Base-by-base conservation (phyloP, 2,329 filamentous ascomycete genomes). In the Penicillium olsonii region DNA sequence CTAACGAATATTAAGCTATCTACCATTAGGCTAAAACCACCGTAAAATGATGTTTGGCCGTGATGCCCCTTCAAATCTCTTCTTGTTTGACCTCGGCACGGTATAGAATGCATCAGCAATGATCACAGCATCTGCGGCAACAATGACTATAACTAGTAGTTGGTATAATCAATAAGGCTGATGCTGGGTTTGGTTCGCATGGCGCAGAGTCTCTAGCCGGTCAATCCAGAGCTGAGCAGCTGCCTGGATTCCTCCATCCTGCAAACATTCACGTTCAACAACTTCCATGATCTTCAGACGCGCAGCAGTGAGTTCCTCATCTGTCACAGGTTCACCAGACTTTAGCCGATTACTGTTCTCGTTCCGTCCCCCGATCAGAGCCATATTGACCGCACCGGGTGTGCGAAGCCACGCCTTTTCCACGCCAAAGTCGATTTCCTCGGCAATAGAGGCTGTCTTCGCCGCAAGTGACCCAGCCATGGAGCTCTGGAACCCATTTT, bases 341-440 rank as follows among this genome's bases (percentile, higher is more conserved):
- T 3, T 11, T 4, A n/a, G n/a, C n/a, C n/a, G n/a, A n/a, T n/a
- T n/a, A n/a, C n/a, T n/a, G n/a, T n/a, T n/a, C n/a, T n/a, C n/a
- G n/a, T 24, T 45, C 22, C 15, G 49, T 41, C 29, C 80, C 4
- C 92, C 92, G 34, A 97, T 67, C 24, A 99, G 75, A 1, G 86
- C 90, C 15, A 86, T 84, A 69, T 97, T 97, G 54, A 94, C 79
- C 33, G 92, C 96, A 68, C 89, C 95, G 1, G 94, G 94, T 54
- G 99, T 97, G 38, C 92, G 80, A 61, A 99, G 71, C 77, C 94
- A 85, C 62, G 96, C 92, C 55, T 81, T 88, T 70, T 97, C 90
- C 1, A 89, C 80, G 5, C 78, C 72, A 78, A 86, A 96, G 2
- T 88, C 88, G 55, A 90, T 83, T 49, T 88, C 85, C 26, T 76